Evolutionary conservation across 192 early-diverging fungal species (phyloP).

Genomic region (Entophlyctis luteolus): DNA sequence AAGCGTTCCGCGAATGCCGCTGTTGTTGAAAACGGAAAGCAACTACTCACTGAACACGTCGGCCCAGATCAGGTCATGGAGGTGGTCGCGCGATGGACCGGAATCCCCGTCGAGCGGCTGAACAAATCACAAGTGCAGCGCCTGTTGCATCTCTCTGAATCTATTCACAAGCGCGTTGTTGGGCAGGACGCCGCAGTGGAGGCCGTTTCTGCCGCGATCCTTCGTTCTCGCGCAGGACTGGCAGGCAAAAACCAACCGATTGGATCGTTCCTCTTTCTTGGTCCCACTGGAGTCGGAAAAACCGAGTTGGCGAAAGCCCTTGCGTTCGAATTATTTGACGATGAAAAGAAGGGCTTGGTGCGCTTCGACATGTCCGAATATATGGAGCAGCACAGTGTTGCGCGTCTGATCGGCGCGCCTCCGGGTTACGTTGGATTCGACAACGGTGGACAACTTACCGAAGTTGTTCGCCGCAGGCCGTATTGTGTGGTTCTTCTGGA

Average conservation of each 20-base stretch:
- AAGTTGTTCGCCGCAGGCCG: constrained; percentile 83
- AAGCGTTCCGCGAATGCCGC: constrained; percentile 45
- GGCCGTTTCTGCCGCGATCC: constrained; percentile 86
- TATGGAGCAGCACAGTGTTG: constrained; percentile 84
- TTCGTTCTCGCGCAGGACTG: constrained; percentile 87
- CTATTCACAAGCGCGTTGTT: constrained; percentile 80
- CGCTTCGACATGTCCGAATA: constrained; percentile 99
- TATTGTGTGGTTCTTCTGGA: constrained; percentile 95
- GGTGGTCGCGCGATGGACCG: constrained; percentile 93
- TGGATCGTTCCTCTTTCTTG: constrained; percentile 92
- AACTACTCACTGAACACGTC: constrained; percentile 79
- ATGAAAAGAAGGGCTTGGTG: constrained; percentile 92
- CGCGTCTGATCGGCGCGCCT: constrained; percentile 89
- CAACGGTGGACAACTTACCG: constrained; percentile 93
- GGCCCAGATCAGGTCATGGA: constrained; percentile 89
- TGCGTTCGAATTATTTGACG: constrained; percentile 87
- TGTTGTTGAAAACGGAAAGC: constrained; percentile 16
- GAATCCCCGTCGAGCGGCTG: constrained; percentile 88
- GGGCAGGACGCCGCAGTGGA: constrained; percentile 89
- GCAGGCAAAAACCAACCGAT: constrained; percentile 65
- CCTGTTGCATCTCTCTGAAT: constrained; percentile 70
- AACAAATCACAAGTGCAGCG: constrained; percentile 83
- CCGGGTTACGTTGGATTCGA: constrained; percentile 98
- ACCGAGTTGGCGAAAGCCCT: constrained; percentile 58
- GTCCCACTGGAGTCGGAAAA: constrained; percentile 95